Base-by-base conservation (phyloP, 352 stramenopile species). In the Phytophthora multivora region DNA sequence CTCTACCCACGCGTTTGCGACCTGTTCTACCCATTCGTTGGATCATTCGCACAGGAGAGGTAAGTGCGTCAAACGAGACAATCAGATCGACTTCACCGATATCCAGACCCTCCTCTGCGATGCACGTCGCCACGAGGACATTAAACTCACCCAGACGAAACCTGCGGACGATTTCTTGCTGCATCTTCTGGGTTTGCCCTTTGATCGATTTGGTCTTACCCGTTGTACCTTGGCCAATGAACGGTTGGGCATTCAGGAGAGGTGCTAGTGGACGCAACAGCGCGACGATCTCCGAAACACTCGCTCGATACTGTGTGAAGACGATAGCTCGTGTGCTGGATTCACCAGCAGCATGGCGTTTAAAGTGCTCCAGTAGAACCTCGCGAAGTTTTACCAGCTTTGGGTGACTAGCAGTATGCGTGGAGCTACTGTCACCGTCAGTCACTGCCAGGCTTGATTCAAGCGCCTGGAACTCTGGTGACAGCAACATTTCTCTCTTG, bases 21-120 rank as follows among this genome's bases (percentile, higher is more conserved):
- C 97, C 97, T 16, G 97, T 99, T 59, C 97, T 81, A 1, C 97
- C 97, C 76, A 98, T 98, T 16, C 97, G 83, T 71, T 99, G 87
- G 38, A 95, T 94, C 82, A 93, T 95, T 6, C 97, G 88, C 46
- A 99, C 97, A n/a, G 97, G 93, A 19, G 92, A 98, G 11, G 93
- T 95, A 19, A 98, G 70, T 11, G 90, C 91, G 59, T 98, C 94
- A 59, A 97, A 98, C 13, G 88, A 97, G 12, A 98, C 87, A 47
- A 98, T 97, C 13, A 98, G 72, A 43, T 98, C 94, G 10, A 98
- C 94, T 75, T 98, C 92, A 21, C 94, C 94, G 75, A 98, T 98
- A 63, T 98, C 95, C 51, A 98, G 62, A 0, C 95, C 95, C 83
- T 98, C 96, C 69, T 99, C 96, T 3, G 93, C 97, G 64, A 99